phyloP scores from a whole-genome alignment of 1,284 basidiomycete species.

The Sanguinoderma infundibulare region DNA sequence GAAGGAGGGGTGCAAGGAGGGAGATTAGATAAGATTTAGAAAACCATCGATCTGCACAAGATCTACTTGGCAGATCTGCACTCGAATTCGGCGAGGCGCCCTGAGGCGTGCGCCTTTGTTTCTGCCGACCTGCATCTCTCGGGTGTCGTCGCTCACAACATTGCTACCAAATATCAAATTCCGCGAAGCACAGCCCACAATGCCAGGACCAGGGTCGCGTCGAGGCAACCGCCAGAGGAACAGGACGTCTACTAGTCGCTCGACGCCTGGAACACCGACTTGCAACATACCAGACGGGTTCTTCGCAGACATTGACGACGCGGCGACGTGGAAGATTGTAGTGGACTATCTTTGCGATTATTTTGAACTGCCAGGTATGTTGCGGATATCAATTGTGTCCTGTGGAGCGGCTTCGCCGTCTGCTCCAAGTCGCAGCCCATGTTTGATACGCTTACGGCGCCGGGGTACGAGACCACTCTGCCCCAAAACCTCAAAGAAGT shows the following conservation, averaged over 20 bases:
- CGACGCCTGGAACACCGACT: background rate
- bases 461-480: too few relatives aligned
- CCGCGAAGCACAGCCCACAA: background rate
- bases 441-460: too few relatives aligned
- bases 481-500: too few relatives aligned
- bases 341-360: constrained; percentile 52
- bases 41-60: background rate
- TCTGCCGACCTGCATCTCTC: too few relatives aligned
- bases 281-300: constrained; percentile 31
- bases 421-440: too few relatives aligned
- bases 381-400: too few relatives aligned
- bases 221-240: constrained; percentile 5
- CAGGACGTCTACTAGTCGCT: background rate
- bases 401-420: too few relatives aligned
- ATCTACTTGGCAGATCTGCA: too few relatives aligned
- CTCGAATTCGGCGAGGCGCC: constrained; percentile 7
- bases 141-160: too few relatives aligned
- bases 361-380: constrained; percentile 57
- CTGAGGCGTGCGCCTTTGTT: too few relatives aligned
- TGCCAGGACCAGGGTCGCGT: constrained; percentile 20
- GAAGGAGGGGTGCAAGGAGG: too few relatives aligned
- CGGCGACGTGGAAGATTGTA: constrained; percentile 52
- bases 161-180: too few relatives aligned
- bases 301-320: constrained; percentile 50
- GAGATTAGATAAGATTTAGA: constrained; percentile 21